Evolutionary conservation across 345 rosid species (phyloP), one percentile per base, ranked within the genome.

Genomic region (Erodium maritimum): DNA sequence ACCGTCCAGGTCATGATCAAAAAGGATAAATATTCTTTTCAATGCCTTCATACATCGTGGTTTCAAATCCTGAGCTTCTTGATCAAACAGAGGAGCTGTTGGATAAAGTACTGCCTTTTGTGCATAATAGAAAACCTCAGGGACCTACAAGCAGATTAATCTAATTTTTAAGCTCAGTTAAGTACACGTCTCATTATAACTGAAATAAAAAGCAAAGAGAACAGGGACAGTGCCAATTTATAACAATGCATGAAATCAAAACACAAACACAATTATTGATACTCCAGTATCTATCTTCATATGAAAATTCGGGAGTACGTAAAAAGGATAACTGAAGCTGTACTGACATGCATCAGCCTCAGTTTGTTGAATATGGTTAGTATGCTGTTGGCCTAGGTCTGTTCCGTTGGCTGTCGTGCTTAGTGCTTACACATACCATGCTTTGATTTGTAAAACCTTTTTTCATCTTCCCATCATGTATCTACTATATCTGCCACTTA

Each of bases 91-190:
- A 17, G 96, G 96, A 71, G 77, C 71, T 64, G 80, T 81, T 37
- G 96, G 96, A 69, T 88, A 87, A 70, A 88, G 88, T 17, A 88
- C 93, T 34, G 96, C 96, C 62, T 75, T 88, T 62, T 77, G 80
- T 60, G 96, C 90, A 73, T 75, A 85, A 70, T 76, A 85, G 79
- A 88, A 88, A 62, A 81, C 93, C 25, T 88, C 96, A 60, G 93
- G 96, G 55, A 82, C 90, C 96, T 88, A 71, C 56, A 71, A 72
- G 17, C 12, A 55, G 17, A 23, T 55, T 13, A 5, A 55, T 23
- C 14, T 11, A 23, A 13, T 8, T 20, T 0, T 19, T 21, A 23
- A 54, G 23, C n/a, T 22, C 6, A 55, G 22, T 29, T 22, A 55
- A 25, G 22, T 5, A 22, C 33, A 22, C 9, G 6, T 17, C 34